Evolutionary conservation across 495 filamentous ascomycete genomes (phyloP), one percentile per base, ranked within the genome.

Genomic region (Hyaloscypha variabilis): DNA sequence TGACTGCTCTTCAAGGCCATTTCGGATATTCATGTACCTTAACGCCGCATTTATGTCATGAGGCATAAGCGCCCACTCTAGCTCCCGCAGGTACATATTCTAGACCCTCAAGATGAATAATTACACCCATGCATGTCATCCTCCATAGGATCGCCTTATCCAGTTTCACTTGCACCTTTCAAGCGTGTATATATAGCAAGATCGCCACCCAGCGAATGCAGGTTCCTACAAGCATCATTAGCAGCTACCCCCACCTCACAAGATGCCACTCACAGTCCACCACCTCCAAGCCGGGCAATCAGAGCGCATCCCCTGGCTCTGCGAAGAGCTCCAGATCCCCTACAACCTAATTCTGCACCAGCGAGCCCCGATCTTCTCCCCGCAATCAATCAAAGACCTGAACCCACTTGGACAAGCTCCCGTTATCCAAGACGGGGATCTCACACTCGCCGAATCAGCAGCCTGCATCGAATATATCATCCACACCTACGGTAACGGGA

Each of bases 251-350:
- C 24, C n/a, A n/a, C n/a, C n/a, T n/a, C n/a, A n/a, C n/a, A 30
- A 64, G 24, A 76, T 74, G 72, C 61, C 70, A 50, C 78, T 87
- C 64, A 85, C 78, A n/a, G 73, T 88, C 64, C 84, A 88, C 71
- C 85, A 90, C 72, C 78, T 88, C 54, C 74, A 77, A 49, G 69
- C 77, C 63, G 82, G 81, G 42, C 84, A 87, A 76, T 86, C 83
- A 51, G 87, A 89, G 68, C 86, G 86, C 67, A 77, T 88, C 29
- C 67, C 83, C 71, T 89, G 82, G 82, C 83, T 89, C 66, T 84
- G 82, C 70, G 86, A 90, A 73, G 87, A 90, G 70, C 84, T 89
- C 34, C 68, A 67, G 54, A 71, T 90, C 52, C 67, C 77, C 6
- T 88, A 88, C 73, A 68, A 77, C 10, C 75, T 84, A 46, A 81